phyloP scores from a whole-genome alignment of 306 rosid genomes.

The Lotus japonicus region DNA sequence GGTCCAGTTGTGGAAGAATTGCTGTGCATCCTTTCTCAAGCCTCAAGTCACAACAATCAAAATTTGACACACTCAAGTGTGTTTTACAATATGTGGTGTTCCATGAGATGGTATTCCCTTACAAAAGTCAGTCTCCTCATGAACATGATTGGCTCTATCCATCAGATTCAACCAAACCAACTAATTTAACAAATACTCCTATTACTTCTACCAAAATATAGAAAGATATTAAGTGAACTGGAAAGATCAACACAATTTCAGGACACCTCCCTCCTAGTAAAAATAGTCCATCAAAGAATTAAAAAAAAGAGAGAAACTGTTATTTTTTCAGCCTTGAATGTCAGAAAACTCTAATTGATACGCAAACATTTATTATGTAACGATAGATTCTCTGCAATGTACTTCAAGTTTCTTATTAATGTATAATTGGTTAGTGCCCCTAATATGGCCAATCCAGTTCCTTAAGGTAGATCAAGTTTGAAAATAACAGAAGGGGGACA shows the following conservation, averaged over 20 bases:
- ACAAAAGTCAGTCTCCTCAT: no score
- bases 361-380: not conserved
- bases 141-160: not conserved
- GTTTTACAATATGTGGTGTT: no score
- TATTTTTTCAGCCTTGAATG: not conserved
- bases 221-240: not conserved
- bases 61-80: no score
- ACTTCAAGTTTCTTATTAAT: not conserved
- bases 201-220: not conserved
- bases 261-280: constrained; percentile 1
- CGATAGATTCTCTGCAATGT: not conserved
- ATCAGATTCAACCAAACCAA: no score
- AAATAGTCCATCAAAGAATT: not conserved
- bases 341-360: not conserved
- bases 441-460: not conserved
- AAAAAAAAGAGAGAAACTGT: not conserved
- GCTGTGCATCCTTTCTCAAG: no score
- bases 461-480: not conserved
- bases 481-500: not conserved
- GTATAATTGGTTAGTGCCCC: not conserved
- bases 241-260: not conserved
- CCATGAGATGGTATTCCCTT: no score
- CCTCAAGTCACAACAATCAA: no score
- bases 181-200: not conserved
- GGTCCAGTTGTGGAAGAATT: no score